Evolutionary conservation across 176 grass and related monocot species (phyloP), one percentile per base, ranked within the genome.

Genomic region (Hyparrhenia diplandra): DNA sequence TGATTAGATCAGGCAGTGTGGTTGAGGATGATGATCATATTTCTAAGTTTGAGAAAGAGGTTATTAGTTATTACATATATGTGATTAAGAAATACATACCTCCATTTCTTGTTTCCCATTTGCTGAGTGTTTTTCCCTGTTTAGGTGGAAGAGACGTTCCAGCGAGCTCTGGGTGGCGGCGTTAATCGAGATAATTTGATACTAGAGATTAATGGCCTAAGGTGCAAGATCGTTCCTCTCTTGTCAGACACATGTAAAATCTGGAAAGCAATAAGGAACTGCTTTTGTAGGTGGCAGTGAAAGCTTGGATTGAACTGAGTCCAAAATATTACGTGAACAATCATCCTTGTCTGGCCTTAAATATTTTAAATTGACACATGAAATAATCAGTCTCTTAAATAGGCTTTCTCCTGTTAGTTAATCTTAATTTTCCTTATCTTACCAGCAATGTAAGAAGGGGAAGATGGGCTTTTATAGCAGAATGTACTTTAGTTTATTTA

Each of bases 101-200:
- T 67, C 3, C 8, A 69, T 76, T 75, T 86, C 5, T 32, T 35
- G 59, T 88, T 85, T 3, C 39, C 35, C 36, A 14, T 67, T 71
- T 64, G 24, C 61, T 88, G 30, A 91, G 47, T 73, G 64, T 18
- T 78, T 24, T 18, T 9, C 34, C 62, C 54, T 85, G 32, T 87
- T 78, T 93, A 99, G 96, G 92, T 99, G 21, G 92, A 99, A 84
- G 96, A 93, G 78, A 99, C 96, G 24, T 95, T 99, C 79, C 90
- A 93, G 63, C 46, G 92, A 31, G 88, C 90, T n/a, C 69, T 91
- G 65, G 69, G 83, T 79, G 91, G 94, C 30, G 87, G 96, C 25
- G 82, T 95, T 54, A 70, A 86, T 86, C 81, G 89, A 76, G 96
- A 95, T 67, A 93, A 91, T 79, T 86, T 99, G 72, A 90, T 95